Evolutionary conservation across 495 filamentous ascomycete species (phyloP).

Genomic region (Podospora pseudoanserina): DNA sequence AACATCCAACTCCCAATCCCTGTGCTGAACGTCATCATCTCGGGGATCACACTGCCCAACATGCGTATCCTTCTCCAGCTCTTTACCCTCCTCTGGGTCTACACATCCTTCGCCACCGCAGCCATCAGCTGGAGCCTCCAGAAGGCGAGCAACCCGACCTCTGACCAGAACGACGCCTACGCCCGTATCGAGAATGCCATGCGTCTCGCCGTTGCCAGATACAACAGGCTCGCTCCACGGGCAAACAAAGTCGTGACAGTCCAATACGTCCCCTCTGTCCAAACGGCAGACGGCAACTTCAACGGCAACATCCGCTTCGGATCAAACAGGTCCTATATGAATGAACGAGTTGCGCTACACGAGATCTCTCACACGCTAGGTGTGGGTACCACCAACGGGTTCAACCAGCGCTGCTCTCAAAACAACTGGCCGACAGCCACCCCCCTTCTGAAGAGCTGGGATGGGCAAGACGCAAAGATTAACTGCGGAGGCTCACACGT

Average conservation of each 20-base stretch:
- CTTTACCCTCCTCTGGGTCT: conserved; percentile 25
- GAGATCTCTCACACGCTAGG: conserved; percentile 45
- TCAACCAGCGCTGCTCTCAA: conserved; percentile 34
- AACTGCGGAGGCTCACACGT: conserved; percentile 43
- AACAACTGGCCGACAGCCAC: conserved; percentile 40
- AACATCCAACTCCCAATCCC: not conserved
- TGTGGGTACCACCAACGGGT: conserved; percentile 38
- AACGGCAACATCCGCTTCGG: conserved; percentile 46
- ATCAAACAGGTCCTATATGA: conserved; percentile 43
- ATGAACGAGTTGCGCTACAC: conserved; percentile 44
- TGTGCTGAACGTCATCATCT: not conserved
- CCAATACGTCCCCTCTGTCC: conserved; percentile 38
- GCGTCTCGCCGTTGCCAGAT: conserved; percentile 33
- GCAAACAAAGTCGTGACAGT: conserved; percentile 36
- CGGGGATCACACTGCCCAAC: conserved; percentile 1
- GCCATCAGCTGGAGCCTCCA: conserved; percentile 34
- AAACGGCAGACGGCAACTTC: conserved; percentile 42
- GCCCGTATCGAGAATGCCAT: conserved; percentile 38
- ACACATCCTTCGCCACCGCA: conserved; percentile 27
- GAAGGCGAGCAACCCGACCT: conserved; percentile 31
- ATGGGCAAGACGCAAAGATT: conserved; percentile 38
- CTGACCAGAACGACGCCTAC: conserved; percentile 42
- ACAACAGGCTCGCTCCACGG: conserved; percentile 30
- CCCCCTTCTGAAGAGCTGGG: conserved; percentile 35
- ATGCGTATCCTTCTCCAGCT: conserved; percentile 34